Evolutionary conservation across 2,329 filamentous ascomycete genomes (phyloP), one percentile per base, ranked within the genome.

Genomic region (Trichoderma hamatum): DNA sequence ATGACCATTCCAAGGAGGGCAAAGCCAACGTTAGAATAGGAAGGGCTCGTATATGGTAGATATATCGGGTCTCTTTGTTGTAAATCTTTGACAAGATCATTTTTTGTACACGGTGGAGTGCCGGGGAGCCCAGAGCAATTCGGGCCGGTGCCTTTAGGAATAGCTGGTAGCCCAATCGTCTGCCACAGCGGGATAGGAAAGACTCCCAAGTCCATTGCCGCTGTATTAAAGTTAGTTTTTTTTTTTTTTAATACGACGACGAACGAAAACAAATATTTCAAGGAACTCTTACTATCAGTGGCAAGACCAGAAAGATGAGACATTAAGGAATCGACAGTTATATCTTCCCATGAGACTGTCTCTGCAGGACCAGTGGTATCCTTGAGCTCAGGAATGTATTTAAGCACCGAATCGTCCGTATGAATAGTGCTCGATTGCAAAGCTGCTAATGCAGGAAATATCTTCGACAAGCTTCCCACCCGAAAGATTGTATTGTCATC

Each of bases 1-100:
- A 87, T 75, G 0, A 82, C 82, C 0, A 82, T 75, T 2, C 82
- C 83, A 1, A 86, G 78, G 2, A 85, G 69, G 1, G 80, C 75
- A 24, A 83, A 83, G 1, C 78, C 84, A 3, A 81, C 75, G 71
- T 87, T 86, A 32, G 84, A 83, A 73, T 88, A 88, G 3, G 80
- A 76, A 0, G 85, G 83, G 3, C 77, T 81, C 0, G 80, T 78
- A 71, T 82, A 84, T 0, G 84, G 80, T 0, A 76, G 73, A 62
- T 82, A 84, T 1, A 80, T 75, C 0, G 84, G 83, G 39, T 75
- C 73, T 11, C 74, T 72, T 19, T 71, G 70, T 51, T 76, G 76
- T 49, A 78, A 71, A 7, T 75, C 70, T 6, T 71, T 49, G 1
- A 79, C 69, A 1, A 79, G 70, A 52, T 80, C 76, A 5, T 75